Conservation (phyloP, 2,329 filamentous ascomycete genomes). For the Apiospora arundinis region DNA sequence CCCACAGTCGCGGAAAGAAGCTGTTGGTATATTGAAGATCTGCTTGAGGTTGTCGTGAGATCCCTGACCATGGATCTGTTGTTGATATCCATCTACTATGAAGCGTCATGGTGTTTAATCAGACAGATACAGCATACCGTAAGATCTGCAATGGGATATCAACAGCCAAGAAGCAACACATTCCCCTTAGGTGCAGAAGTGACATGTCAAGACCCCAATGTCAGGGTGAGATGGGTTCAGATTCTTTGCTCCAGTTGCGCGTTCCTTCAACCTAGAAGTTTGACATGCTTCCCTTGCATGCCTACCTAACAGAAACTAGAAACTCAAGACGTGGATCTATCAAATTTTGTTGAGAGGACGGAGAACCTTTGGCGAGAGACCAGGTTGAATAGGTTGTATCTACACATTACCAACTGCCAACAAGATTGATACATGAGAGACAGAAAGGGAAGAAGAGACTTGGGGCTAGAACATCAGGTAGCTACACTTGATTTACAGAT, state of each 20-base stretch:
- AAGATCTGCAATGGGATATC: no score
- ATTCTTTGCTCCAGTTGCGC: neutral
- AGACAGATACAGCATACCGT: no score
- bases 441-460: no score
- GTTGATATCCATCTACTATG: no score
- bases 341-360: neutral
- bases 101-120: no score
- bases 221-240: no score
- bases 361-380: neutral
- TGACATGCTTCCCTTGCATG: neutral
- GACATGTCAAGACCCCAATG: neutral
- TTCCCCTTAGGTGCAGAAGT: neutral
- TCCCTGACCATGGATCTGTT: no score
- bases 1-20: no score
- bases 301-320: no score
- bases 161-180: neutral
- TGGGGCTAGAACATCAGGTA: no score
- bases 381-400: neutral
- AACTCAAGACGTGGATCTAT: neutral
- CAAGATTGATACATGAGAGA: neutral
- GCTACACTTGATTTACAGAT: no score
- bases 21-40: neutral
- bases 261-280: neutral
- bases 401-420: neutral
- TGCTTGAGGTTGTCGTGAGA: no score